phyloP scores from a whole-genome alignment of 73 alveolate species.

The Tetrahymena elliotti region DNA sequence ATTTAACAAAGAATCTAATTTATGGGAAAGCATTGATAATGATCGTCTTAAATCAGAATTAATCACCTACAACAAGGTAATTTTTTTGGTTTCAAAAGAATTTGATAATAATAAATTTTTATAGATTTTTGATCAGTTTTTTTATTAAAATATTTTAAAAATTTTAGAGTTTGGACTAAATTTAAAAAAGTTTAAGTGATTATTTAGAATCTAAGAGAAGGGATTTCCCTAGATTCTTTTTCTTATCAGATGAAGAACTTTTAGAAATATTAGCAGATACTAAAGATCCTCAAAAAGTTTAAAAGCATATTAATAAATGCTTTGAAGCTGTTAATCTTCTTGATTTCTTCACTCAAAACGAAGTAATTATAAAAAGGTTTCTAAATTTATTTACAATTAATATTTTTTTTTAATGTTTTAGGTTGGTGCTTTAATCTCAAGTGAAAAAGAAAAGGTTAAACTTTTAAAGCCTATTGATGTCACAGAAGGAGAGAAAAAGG shows the following conservation, averaged over 20 bases:
- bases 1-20: constrained; percentile 52
- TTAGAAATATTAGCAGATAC: constrained; percentile 91
- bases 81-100: background rate
- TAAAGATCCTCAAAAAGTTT: constrained; percentile 84
- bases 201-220: constrained; percentile 93
- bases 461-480: constrained; percentile 73
- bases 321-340: constrained; percentile 90
- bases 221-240: constrained; percentile 98
- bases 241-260: constrained; percentile 96
- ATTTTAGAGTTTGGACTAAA: constrained; percentile 71
- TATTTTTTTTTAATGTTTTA: background rate
- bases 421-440: constrained; percentile 67
- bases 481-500: constrained; percentile 71
- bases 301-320: constrained; percentile 89
- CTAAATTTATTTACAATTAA: background rate
- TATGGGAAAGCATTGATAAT: constrained; percentile 42
- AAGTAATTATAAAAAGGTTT: constrained; percentile 22
- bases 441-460: constrained; percentile 81
- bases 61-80: constrained; percentile 32
- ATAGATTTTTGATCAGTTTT: background rate
- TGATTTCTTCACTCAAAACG: constrained; percentile 63
- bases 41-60: constrained; percentile 75
- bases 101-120: constrained; percentile 41
- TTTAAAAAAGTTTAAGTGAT: constrained; percentile 81
- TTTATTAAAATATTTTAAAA: too few species aligned